Base-by-base conservation (phyloP, 2,329 filamentous ascomycete genomes). In the Fusarium coicis region DNA sequence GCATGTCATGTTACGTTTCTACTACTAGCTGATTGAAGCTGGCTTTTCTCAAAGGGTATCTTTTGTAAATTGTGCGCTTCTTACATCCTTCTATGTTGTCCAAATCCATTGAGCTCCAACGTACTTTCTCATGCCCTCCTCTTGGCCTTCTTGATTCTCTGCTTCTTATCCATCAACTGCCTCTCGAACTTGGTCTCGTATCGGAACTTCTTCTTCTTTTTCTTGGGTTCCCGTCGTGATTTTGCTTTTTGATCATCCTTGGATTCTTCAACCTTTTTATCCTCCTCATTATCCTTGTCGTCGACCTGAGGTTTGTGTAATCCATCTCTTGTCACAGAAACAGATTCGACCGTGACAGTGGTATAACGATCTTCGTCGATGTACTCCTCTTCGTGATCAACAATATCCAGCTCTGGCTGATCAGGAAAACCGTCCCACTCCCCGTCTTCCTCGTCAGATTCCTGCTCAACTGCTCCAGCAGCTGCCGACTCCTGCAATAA, bases 281-380 rank as follows among this genome's bases (percentile, higher is more conserved):
- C 75, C 55, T 81, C 81, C 10, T 82, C 80, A 28, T 84, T 82
- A n/a, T 82, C 81, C 15, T 81, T 79, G 10, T 80, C 78, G 8
- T 71, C 75, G 64, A 84, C 75, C 47, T 84, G 80, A 7, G 83
- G 81, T 76, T 89, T 91, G 65, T 89, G 87, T 53, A 97, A 84
- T 2, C 93, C 93, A 62, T 95, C 90, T 74, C 90, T 90, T 18
- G 93, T 92, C 21, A 97, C 89, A 71, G 92, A 92, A 75, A 99
- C 94, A 16, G 93, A 92, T 81, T 98, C 96, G 3, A 99, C 91
- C 0, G 94, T 98, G 32, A 99, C 96, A 2, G 94, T 97, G 2
- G 96, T 98, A 81, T 94, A 98, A 80, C 93, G 93, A 81, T 98
- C 96, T 81, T 98, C 96, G 81, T 99, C 96, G 74, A 98, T 90